Conservation (phyloP, 2,329 filamentous ascomycete genomes). For the Drechslerella dactyloides region DNA sequence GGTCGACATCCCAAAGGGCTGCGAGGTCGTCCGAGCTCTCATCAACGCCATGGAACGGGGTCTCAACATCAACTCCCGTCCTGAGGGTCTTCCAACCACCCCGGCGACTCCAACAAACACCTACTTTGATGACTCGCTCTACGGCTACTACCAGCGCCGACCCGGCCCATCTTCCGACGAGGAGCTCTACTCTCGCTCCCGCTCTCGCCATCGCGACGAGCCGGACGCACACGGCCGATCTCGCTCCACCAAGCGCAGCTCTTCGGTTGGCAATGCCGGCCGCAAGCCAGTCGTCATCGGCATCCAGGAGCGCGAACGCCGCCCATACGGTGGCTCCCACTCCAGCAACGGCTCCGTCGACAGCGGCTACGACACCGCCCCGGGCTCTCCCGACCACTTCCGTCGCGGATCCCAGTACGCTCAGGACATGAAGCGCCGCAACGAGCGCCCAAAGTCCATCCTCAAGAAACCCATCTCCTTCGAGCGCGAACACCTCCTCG, state of each 20-base stretch:
- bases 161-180: conserved; percentile 49
- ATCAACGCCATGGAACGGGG: conserved; percentile 48
- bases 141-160: conserved; percentile 37
- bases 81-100: conserved; percentile 25
- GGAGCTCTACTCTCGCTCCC: conserved; percentile 46
- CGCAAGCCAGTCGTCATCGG: conserved; percentile 48
- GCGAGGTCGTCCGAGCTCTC: conserved; percentile 46
- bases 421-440: conserved; percentile 48
- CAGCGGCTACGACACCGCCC: conserved; percentile 45
- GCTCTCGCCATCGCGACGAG: conserved; percentile 44
- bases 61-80: conserved; percentile 37
- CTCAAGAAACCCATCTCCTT: conserved; percentile 48
- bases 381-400: conserved; percentile 41
- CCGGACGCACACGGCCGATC: conserved; percentile 26
- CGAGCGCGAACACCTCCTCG: conserved; percentile 47
- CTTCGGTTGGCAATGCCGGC: conserved; percentile 44
- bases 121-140: conserved; percentile 33
- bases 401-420: conserved; percentile 48
- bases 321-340: conserved; percentile 45
- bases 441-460: conserved; percentile 48
- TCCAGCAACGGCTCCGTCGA: conserved; percentile 48
- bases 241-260: conserved; percentile 46
- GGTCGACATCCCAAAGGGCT: conserved; percentile 50
- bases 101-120: conserved; percentile 28
- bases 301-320: conserved; percentile 46